Base-by-base conservation (phyloP, 306 rosid genomes). In the Begonia masoniana region DNA sequence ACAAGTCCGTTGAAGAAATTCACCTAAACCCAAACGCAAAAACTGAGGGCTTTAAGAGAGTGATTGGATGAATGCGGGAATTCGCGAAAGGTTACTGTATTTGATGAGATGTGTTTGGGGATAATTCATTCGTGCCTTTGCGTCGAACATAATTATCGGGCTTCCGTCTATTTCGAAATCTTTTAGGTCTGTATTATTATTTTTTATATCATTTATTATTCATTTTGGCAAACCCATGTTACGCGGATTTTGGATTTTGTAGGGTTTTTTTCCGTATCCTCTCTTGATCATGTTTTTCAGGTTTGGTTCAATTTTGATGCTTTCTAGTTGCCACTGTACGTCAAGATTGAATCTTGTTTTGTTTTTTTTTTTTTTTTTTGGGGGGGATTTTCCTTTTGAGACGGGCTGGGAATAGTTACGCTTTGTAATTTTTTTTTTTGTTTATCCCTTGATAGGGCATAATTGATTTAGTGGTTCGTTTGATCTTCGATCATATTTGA, bases 261-360 rank as follows among this genome's bases (percentile, higher is more conserved):
- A 82, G 85, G 80, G 66, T 75, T 68, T 63, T 46, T 31, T 31
- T 31, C 62, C 61, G 57, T 68, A 67, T 26, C 17, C 58, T 21
- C 49, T 36, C n/a, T 59, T 48, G 56, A 19, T 45, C 62, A 58
- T 67, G 64, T 51, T 61, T 42, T 51, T 62, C 62, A 62, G 66
- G 65, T 74, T 68, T 12, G 15, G 12, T 45, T 42, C 3, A 36
- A 10, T 66, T 57, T 55, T 17, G 39, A 31, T 31, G 39, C 39
- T 36, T 9, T 53, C 49, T 56, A 21, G 11, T 48, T 68, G 39
- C 15, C 7, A 45, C 49, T 0, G 1, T 11, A 10, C 15, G 13
- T 45, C 13, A 45, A n/a, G 13, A n/a, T 45, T 45, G 15, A 4
- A n/a, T 45, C 49, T 45, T 45, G 49, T 45, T n/a, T 45, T 45